Evolutionary conservation across 2,329 filamentous ascomycete species (phyloP).

Genomic region (Colletotrichum zoysiae): DNA sequence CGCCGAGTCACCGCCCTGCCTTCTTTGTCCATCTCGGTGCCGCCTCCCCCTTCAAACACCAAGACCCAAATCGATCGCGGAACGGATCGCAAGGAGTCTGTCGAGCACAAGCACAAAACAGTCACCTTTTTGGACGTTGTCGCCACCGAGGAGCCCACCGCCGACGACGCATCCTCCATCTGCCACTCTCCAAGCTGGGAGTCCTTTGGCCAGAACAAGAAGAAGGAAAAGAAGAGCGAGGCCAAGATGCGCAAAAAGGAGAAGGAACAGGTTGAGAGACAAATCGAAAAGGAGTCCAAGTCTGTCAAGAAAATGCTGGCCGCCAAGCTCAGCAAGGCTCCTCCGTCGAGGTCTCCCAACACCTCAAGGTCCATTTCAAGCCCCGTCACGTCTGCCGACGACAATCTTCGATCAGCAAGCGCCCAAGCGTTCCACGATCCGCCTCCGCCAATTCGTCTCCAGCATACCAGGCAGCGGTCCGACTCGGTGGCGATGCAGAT

Average conservation of each 20-base stretch:
- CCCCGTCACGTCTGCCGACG: slow-evolving; percentile 28
- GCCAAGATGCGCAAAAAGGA: slow-evolving; percentile 57
- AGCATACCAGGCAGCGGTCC: slow-evolving; percentile 35
- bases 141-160: slow-evolving; percentile 50
- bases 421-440: slow-evolving; percentile 30
- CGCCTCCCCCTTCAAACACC: slow-evolving; percentile 43
- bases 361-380: slow-evolving; percentile 36
- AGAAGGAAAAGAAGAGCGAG: slow-evolving; percentile 64
- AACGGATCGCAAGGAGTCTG: slow-evolving; percentile 43
- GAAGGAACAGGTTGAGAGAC: slow-evolving; percentile 52
- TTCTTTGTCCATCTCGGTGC: slow-evolving; percentile 50
- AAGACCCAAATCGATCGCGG: slow-evolving; percentile 31
- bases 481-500: slow-evolving; percentile 42
- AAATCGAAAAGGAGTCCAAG: slow-evolving; percentile 53
- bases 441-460: slow-evolving; percentile 22
- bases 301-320: slow-evolving; percentile 52
- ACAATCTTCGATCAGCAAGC: slow-evolving; percentile 29
- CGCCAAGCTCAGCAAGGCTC: slow-evolving; percentile 55
- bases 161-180: slow-evolving; percentile 62
- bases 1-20: slow-evolving; percentile 43
- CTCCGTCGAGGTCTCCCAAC: slow-evolving; percentile 44
- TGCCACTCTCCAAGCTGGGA: slow-evolving; percentile 75
- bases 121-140: slow-evolving; percentile 56
- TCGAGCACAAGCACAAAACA: slow-evolving; percentile 51
- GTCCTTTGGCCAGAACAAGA: slow-evolving; percentile 65